A percentile compares a stretch with the other conserved stretches of the same genome.
phyloP scores from a whole-genome alignment of 2,329 filamentous ascomycete genomes.

The Diaporthe caulivora region DNA sequence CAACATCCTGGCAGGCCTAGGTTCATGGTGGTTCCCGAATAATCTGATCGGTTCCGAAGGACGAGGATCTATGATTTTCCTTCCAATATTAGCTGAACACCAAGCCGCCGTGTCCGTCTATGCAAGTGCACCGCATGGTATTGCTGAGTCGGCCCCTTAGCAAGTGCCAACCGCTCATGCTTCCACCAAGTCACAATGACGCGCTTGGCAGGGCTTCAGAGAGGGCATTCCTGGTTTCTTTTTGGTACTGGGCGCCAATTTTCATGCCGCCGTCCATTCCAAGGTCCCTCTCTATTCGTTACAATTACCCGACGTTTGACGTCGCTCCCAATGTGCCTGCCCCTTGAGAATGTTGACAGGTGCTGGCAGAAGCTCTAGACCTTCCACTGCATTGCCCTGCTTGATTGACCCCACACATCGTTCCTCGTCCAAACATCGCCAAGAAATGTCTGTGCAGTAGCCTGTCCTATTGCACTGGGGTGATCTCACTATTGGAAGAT shows the following conservation, averaged over 20 bases:
- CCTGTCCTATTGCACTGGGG: neutral
- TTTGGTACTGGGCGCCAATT: neutral
- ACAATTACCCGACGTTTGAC: conserved; percentile 10
- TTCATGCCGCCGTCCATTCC: neutral
- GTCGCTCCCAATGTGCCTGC: neutral
- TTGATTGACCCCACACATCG: conserved; percentile 5
- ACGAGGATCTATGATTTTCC: conserved; percentile 1
- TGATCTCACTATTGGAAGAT: conserved; percentile 23
- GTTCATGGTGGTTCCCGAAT: neutral
- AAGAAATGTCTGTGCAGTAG: conserved; percentile 13
- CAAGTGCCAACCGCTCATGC: conserved; percentile 9
- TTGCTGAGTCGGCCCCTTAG: conserved; percentile 18
- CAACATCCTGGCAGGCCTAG: neutral
- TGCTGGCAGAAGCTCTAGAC: neutral
- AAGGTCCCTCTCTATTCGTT: neutral
- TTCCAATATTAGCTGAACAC: conserved; percentile 2
- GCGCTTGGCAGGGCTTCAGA: conserved; percentile 8
- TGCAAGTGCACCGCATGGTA: conserved; percentile 5
- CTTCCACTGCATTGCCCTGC: too few relatives aligned
- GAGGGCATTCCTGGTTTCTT: too few relatives aligned
- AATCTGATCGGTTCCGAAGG: conserved; percentile 8
- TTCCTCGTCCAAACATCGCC: conserved; percentile 26
- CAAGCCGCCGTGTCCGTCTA: neutral
- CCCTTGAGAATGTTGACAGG: neutral
- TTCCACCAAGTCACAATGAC: neutral